A percentile compares a stretch with the other conserved stretches of the same genome.
Evolutionary conservation across 2,329 filamentous ascomycete genomes (phyloP).

Genomic region (Chaetothyriales sp.): DNA sequence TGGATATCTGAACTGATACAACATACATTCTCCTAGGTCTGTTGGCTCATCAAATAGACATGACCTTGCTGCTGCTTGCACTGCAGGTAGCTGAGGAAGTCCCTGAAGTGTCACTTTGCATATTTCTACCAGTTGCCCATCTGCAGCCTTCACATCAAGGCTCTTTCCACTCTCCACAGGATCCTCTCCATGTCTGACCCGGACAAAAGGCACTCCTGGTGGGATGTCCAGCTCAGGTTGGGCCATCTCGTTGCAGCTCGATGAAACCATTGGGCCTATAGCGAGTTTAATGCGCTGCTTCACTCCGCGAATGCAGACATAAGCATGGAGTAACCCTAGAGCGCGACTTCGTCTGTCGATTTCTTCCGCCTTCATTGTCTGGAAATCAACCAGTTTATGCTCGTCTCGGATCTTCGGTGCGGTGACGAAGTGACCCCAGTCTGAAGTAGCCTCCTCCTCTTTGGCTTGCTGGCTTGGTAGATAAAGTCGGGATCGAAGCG

Average conservation of each 20-base stretch:
- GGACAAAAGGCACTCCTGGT: background rate
- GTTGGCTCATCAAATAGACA: conserved; percentile 5
- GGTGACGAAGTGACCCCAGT: conserved; percentile 27
- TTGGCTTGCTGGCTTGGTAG: conserved; percentile 38
- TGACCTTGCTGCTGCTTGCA: conserved; percentile 8
- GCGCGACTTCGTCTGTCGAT: conserved; percentile 44
- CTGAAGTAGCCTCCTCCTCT: conserved; percentile 21
- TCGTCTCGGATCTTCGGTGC: conserved; percentile 59
- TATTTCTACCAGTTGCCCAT: conserved; percentile 5
- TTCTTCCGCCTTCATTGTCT: conserved; percentile 36
- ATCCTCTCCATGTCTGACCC: background rate
- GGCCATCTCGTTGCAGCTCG: background rate
- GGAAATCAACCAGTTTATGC: conserved; percentile 50
- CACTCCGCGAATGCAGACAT: conserved; percentile 6
- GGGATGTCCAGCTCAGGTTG: background rate
- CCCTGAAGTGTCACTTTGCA: conserved; percentile 8
- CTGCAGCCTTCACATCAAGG: conserved; percentile 15
- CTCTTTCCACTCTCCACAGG: background rate
- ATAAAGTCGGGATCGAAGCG: conserved; percentile 48
- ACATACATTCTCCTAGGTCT: conserved; percentile 3
- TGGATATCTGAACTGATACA: conserved; percentile 9
- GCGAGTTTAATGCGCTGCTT: background rate
- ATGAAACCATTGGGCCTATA: background rate
- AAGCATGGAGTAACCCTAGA: conserved; percentile 53
- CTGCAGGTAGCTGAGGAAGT: background rate